A percentile compares a stretch with the other conserved stretches of the same genome.
Conservation (phyloP, 176 grass and related monocot genomes). For the Triticum monococcum region DNA sequence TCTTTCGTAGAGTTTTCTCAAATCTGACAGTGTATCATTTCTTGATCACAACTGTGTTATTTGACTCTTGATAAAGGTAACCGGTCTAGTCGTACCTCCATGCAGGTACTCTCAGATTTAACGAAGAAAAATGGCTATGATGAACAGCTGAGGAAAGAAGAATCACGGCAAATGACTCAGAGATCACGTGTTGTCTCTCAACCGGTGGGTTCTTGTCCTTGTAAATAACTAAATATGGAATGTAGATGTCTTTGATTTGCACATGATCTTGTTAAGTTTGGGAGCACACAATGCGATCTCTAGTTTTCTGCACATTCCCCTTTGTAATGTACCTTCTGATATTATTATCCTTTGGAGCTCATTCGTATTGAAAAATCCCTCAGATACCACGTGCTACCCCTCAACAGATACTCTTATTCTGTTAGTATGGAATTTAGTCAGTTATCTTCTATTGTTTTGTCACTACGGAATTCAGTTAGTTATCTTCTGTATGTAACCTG, state of each 20-base stretch:
- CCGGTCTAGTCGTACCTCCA: conserved; percentile 1
- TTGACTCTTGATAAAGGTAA: conserved; percentile 25
- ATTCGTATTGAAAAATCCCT: conserved; percentile 25
- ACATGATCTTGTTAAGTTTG: background rate
- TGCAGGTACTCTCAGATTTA: conserved; percentile 86
- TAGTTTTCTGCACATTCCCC: background rate
- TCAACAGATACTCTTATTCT: conserved; percentile 34
- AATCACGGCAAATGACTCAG: conserved; percentile 62
- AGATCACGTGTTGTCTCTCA: conserved; percentile 66
- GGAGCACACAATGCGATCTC: background rate
- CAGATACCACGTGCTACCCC: conserved; percentile 51
- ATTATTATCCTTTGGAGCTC: background rate
- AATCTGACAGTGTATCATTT: background rate
- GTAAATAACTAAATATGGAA: conserved; percentile 8
- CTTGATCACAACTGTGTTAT: conserved; percentile 11
- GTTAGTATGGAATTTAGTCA: background rate
- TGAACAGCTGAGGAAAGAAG: conserved; percentile 88
- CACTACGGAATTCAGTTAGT: background rate
- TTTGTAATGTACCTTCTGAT: background rate
- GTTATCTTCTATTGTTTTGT: conserved; percentile 8
- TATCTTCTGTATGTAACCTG: background rate
- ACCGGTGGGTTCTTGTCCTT: conserved; percentile 47
- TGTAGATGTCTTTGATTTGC: conserved; percentile 11
- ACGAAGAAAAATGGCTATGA: conserved; percentile 90
- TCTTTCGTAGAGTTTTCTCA: conserved; percentile 21